These are phyloP conservation scores for Stellera chamaejasme DNA, from an alignment of 345 rosid genomes.

Conservation along the genomic window DNA sequence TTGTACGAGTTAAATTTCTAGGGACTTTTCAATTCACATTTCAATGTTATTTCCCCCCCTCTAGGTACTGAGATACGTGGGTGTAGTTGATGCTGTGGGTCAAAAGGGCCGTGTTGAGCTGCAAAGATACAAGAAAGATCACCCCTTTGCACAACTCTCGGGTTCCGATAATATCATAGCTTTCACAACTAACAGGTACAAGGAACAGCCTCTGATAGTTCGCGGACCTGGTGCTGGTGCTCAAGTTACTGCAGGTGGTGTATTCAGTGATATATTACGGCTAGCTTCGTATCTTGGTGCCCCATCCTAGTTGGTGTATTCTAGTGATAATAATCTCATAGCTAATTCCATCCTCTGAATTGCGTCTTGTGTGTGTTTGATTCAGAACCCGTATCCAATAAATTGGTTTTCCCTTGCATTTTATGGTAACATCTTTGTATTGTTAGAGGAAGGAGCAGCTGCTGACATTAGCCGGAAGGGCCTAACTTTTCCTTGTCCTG, in stretches of 20 bases:
- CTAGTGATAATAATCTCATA: too few relatives aligned
- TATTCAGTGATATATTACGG: constrained; percentile 81
- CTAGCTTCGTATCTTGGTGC: constrained; percentile 95
- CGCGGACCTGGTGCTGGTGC: constrained; percentile 99
- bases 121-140: constrained; percentile 68
- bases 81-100: constrained; percentile 68
- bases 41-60: too few relatives aligned
- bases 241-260: constrained; percentile 95
- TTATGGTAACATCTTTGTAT: too few relatives aligned
- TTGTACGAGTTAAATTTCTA: too few relatives aligned
- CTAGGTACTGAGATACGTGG: constrained; percentile 89
- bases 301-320: constrained; percentile 45
- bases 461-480: too few relatives aligned
- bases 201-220: constrained; percentile 82
- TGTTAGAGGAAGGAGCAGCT: too few relatives aligned
- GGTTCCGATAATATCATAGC: constrained; percentile 97
- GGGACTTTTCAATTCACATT: too few relatives aligned
- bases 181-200: constrained; percentile 85
- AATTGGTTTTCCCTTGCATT: too few relatives aligned
- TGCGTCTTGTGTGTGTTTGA: too few relatives aligned
- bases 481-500: too few relatives aligned
- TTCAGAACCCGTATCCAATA: too few relatives aligned
- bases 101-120: constrained; percentile 65
- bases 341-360: too few relatives aligned
- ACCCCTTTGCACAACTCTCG: constrained; percentile 84